Percentiles rank a stretch among this genome's conserved stretches.
Conservation (phyloP, 2,329 filamentous ascomycete species). For the Diaporthe australafricana region DNA sequence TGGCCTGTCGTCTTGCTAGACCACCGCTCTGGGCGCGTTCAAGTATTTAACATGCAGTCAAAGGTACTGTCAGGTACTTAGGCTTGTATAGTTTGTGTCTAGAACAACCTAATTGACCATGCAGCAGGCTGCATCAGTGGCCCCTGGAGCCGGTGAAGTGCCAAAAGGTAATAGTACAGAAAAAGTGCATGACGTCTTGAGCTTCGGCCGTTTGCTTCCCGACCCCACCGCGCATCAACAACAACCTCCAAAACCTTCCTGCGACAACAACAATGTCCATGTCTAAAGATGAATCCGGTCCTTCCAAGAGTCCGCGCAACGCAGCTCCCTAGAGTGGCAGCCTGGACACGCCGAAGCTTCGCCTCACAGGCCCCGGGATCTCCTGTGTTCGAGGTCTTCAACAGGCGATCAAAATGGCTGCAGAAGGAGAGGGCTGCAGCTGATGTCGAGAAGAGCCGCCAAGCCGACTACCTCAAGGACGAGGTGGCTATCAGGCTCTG, state of each 20-base stretch:
- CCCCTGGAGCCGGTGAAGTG: background rate
- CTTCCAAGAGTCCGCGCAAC: conserved; percentile 31
- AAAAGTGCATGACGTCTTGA: conserved; percentile 30
- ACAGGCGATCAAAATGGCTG: conserved; percentile 85
- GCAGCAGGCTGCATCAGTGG: background rate
- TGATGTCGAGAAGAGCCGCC: conserved; percentile 76
- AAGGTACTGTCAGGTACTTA: background rate
- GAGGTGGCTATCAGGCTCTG: conserved; percentile 88
- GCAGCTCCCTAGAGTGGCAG: conserved; percentile 13
- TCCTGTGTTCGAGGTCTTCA: conserved; percentile 91
- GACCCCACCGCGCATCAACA: conserved; percentile 17
- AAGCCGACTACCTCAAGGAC: conserved; percentile 92
- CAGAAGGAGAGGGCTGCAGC: conserved; percentile 89
- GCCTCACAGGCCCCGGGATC: conserved; percentile 82
- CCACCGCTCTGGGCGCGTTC: background rate
- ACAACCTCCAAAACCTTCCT: background rate
- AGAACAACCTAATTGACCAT: conserved; percentile 3
- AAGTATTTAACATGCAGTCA: background rate
- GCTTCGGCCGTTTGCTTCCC: background rate
- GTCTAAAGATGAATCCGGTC: conserved; percentile 33
- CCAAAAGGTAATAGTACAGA: background rate
- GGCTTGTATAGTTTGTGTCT: background rate
- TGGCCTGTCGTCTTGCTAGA: background rate
- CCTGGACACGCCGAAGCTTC: conserved; percentile 66
- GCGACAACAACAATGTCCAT: conserved; percentile 30